Conservation (phyloP, 2,329 filamentous ascomycete genomes). For the Calonectria fujianensis region DNA sequence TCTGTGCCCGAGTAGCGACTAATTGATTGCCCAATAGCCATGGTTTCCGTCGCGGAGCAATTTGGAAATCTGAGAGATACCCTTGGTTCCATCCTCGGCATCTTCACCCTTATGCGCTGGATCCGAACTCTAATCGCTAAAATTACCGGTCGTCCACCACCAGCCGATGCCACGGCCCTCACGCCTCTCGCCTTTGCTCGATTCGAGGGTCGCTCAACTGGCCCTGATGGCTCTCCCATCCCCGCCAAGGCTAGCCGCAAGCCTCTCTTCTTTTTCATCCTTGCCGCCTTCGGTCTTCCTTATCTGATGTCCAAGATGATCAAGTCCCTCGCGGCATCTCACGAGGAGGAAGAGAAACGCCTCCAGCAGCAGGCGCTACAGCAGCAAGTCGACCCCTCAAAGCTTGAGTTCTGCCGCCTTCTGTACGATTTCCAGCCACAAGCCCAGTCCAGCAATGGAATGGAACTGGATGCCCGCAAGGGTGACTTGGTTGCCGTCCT, state of each 20-base stretch:
- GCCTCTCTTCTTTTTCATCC: conserved; percentile 95
- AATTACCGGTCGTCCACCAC: conserved; percentile 91
- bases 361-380: conserved; percentile 72
- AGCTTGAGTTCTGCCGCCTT: conserved; percentile 96
- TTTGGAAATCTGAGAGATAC: conserved; percentile 95
- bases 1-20: conserved; percentile 28
- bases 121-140: conserved; percentile 93
- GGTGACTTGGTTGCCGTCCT: conserved; percentile 96
- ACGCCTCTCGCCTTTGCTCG: conserved; percentile 93
- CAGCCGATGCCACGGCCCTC: conserved; percentile 89
- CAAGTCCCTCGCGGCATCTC: conserved; percentile 85
- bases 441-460: conserved; percentile 73
- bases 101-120: conserved; percentile 97
- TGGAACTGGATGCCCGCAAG: conserved; percentile 95
- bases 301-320: conserved; percentile 99
- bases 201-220: conserved; percentile 82
- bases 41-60: conserved; percentile 98
- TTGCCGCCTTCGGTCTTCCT: conserved; percentile 95
- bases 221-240: conserved; percentile 78
- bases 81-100: conserved; percentile 93
- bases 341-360: conserved; percentile 86
- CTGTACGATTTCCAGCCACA: conserved; percentile 96
- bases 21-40: conserved; percentile 74
- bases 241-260: conserved; percentile 90
- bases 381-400: conserved; percentile 84